phyloP scores from a whole-genome alignment of 169 alveolate species.

The Plasmodium coatneyi region DNA sequence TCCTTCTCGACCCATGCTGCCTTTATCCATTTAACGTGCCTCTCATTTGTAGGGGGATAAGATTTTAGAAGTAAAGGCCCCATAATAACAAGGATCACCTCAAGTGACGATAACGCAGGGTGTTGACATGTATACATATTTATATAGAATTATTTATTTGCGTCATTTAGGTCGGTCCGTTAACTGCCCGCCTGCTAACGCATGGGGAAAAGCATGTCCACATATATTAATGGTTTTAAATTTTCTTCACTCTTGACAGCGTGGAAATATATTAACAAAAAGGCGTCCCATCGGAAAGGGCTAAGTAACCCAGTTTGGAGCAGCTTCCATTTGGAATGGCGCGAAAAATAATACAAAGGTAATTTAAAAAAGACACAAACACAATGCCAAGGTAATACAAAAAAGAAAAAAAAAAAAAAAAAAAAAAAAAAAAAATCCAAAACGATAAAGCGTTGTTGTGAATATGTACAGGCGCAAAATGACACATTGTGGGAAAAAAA shows the following conservation, averaged over 20 bases:
- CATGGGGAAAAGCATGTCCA: background rate
- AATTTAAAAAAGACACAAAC: background rate
- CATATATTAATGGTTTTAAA: background rate
- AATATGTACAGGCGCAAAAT: background rate
- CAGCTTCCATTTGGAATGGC: background rate
- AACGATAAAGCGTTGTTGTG: background rate
- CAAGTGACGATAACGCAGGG: too few species aligned
- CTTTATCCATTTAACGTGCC: background rate
- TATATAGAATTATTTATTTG: too few species aligned
- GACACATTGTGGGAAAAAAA: background rate
- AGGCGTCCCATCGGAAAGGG: background rate
- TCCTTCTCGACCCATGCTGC: background rate
- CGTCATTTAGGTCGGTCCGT: background rate
- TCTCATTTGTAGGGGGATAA: background rate
- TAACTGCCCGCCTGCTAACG: background rate
- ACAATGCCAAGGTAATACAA: background rate
- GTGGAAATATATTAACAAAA: background rate
- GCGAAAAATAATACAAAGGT: background rate
- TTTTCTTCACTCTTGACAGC: background rate
- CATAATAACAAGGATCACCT: too few species aligned
- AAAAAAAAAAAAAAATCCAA: too few species aligned
- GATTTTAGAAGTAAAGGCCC: too few species aligned
- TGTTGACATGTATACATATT: too few species aligned
- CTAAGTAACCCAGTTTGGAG: background rate
- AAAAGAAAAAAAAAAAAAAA: constrained; percentile 1